Evolutionary conservation across 2,329 filamentous ascomycete species (phyloP), one percentile per base, ranked within the genome.

Genomic region (Ciborinia camelliae): DNA sequence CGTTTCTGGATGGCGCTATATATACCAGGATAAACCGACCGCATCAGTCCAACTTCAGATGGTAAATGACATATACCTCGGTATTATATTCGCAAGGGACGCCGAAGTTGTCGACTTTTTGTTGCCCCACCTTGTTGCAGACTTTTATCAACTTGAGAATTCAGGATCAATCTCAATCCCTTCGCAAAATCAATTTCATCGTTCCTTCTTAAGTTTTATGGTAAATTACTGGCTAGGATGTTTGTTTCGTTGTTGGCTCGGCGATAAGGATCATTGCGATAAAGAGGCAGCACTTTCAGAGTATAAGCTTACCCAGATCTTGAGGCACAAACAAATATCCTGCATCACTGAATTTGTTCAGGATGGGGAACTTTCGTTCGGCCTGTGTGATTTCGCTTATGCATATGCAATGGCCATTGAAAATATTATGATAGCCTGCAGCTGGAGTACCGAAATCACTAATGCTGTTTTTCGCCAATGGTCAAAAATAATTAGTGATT

Each of bases 31-130:
- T 2, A 26, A 26, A 53, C 14, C 6, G 32, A 6, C 32, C 12
- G 0, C 35, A 26, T 7, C 6, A 7, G 14, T 2, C 1, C 2
- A 4, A 14, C 12, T n/a, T 14, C n/a, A n/a, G 18, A 1, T 12
- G 2, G 0, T n/a, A n/a, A 5, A 5, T 1, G 4, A 12, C 9
- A 32, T 14, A 1, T 6, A 2, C 14, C 3, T 52, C 20, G 3
- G 1, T 5, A 1, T 4, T 0, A 3, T n/a, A n/a, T n/a, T n/a
- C n/a, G n/a, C 20, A 9, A 4, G 1, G 2, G 8, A 55, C 7
- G 1, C 18, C 10, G 4, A 55, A 12, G 3, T n/a, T 10, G 15
- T 55, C 23, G 37, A 41, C 2, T 55, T 41, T 55, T n/a, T n/a
- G 1, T 2, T 28, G 8, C 8, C n/a, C 20, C 23, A n/a, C 5